phyloP scores from a whole-genome alignment of 1,284 basidiomycete species.

The Cryptococcus floricola region DNA sequence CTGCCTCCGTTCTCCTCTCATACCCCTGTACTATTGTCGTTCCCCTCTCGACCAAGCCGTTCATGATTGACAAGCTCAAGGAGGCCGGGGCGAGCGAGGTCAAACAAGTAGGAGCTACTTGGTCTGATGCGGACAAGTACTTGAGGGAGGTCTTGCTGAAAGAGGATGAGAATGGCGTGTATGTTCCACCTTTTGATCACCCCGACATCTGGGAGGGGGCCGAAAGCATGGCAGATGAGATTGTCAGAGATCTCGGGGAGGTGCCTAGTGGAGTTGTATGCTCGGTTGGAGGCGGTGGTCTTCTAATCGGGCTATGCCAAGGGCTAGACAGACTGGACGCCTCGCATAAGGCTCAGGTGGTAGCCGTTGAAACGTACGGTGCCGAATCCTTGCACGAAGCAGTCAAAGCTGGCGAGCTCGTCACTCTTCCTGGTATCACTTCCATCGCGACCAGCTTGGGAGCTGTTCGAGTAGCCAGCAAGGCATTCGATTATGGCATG shows the following conservation, averaged over 20 bases:
- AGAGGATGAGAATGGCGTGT: slow-evolving; percentile 19
- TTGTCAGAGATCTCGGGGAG: slow-evolving; percentile 12
- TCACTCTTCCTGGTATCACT: slow-evolving; percentile 30
- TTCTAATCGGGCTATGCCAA: slow-evolving; percentile 24
- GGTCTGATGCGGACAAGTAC: slow-evolving; percentile 24
- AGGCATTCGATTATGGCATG: slow-evolving; percentile 20
- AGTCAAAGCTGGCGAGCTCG: slow-evolving; percentile 14
- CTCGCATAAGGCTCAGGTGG: slow-evolving; percentile 8
- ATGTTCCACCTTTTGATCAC: slow-evolving; percentile 33
- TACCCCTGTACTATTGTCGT: slow-evolving; percentile 25
- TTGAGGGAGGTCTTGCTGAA: slow-evolving; percentile 16
- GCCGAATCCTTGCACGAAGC: slow-evolving; percentile 25
- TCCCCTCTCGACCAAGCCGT: slow-evolving; percentile 18
- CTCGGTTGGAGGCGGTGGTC: slow-evolving; percentile 30
- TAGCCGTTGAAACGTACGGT: slow-evolving; percentile 28
- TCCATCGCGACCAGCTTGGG: slow-evolving; percentile 30
- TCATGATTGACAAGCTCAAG: slow-evolving; percentile 24
- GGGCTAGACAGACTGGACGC: slow-evolving; percentile 10
- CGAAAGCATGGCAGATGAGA: slow-evolving; percentile 20
- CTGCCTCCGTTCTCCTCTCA: slow-evolving; percentile 19
- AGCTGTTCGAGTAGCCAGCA: slow-evolving; percentile 13
- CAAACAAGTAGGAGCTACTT: slow-evolving; percentile 20
- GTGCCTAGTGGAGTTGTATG: slow-evolving; percentile 20
- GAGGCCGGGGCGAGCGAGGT: slow-evolving; percentile 24
- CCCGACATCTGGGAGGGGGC: slow-evolving; percentile 25